A percentile compares a stretch with the other conserved stretches of the same genome.
These are phyloP conservation scores for Bondarzewia mesenterica DNA, from an alignment of 1,284 basidiomycete species.

Conservation along the genomic window DNA sequence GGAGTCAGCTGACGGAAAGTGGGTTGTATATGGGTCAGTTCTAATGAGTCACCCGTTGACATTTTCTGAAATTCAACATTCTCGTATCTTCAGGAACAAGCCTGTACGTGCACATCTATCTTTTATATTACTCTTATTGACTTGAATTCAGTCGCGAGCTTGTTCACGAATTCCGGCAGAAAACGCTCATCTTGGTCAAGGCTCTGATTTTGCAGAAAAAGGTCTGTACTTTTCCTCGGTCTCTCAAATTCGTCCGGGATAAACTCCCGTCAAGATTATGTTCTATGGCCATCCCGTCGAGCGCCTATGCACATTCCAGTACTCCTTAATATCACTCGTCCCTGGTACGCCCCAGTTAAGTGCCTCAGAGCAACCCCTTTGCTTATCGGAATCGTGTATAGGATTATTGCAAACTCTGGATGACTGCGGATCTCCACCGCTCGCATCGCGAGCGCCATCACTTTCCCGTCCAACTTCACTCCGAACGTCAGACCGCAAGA, in stretches of 20 bases:
- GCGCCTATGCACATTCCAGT: conserved; percentile 94
- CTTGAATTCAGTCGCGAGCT: conserved; percentile 64
- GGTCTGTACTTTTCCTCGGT: conserved; percentile 30
- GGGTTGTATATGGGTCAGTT: conserved; percentile 89
- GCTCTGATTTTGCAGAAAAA: conserved; percentile 89
- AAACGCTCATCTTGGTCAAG: conserved; percentile 91
- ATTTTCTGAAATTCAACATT: neutral
- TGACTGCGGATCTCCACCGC: conserved; percentile 86
- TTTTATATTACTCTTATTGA: conserved; percentile 6
- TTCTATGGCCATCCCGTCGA: conserved; percentile 98
- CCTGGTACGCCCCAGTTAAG: conserved; percentile 49
- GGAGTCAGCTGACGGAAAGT: conserved; percentile 70
- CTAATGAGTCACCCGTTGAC: conserved; percentile 17
- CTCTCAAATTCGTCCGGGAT: neutral
- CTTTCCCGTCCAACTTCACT: conserved; percentile 74
- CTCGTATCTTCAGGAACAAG: conserved; percentile 58
- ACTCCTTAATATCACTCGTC: conserved; percentile 82
- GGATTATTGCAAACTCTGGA: conserved; percentile 84
- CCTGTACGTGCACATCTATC: conserved; percentile 40
- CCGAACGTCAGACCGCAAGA: conserved; percentile 84
- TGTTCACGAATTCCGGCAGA: conserved; percentile 90
- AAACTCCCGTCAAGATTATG: conserved; percentile 61
- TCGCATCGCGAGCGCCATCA: conserved; percentile 64
- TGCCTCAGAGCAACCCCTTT: neutral
- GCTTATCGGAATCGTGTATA: conserved; percentile 14